phyloP scores from a whole-genome alignment of 495 filamentous ascomycete genomes.

The Penicillium simplicissimum region DNA sequence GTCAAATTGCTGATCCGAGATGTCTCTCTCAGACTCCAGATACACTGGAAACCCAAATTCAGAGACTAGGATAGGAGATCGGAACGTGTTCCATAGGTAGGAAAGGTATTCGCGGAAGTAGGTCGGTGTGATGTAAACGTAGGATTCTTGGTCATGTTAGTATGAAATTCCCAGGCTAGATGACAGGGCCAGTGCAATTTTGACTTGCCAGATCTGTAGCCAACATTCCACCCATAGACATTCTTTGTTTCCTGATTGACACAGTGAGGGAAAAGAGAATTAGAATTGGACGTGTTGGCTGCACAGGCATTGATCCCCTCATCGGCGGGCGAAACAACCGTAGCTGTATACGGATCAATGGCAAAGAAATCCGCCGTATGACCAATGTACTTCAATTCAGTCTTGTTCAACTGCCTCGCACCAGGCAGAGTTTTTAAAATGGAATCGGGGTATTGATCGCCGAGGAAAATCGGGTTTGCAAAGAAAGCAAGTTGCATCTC shows the following conservation, averaged over 20 bases:
- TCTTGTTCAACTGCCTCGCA: slow-evolving; percentile 31
- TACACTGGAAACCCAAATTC: slow-evolving; percentile 46
- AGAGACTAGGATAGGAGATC: slow-evolving; percentile 34
- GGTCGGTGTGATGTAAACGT: slow-evolving; percentile 43
- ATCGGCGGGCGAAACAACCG: slow-evolving; percentile 38
- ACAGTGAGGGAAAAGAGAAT: slow-evolving; percentile 41
- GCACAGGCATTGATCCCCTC: slow-evolving; percentile 39
- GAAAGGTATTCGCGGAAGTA: slow-evolving; percentile 44
- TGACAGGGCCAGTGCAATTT: no score
- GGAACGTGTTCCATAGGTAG: slow-evolving; percentile 49
- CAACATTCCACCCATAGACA: slow-evolving; percentile 44
- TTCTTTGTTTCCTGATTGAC: slow-evolving; percentile 38
- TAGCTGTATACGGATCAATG: slow-evolving; percentile 49
- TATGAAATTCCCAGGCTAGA: neutral
- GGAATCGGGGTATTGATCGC: slow-evolving; percentile 41
- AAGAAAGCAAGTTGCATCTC: slow-evolving; percentile 43
- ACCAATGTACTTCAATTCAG: slow-evolving; percentile 35
- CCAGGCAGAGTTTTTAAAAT: slow-evolving; percentile 31
- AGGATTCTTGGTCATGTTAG: slow-evolving; percentile 21
- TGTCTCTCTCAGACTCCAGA: slow-evolving; percentile 29
- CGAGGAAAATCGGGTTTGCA: slow-evolving; percentile 43
- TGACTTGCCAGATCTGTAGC: slow-evolving; percentile 33
- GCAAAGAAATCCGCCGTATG: slow-evolving; percentile 47
- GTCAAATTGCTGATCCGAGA: slow-evolving; percentile 42
- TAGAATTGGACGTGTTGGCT: slow-evolving; percentile 26